Evolutionary conservation across 331 rosid genomes (phyloP).

Genomic region (Erythrophleum ivorense): DNA sequence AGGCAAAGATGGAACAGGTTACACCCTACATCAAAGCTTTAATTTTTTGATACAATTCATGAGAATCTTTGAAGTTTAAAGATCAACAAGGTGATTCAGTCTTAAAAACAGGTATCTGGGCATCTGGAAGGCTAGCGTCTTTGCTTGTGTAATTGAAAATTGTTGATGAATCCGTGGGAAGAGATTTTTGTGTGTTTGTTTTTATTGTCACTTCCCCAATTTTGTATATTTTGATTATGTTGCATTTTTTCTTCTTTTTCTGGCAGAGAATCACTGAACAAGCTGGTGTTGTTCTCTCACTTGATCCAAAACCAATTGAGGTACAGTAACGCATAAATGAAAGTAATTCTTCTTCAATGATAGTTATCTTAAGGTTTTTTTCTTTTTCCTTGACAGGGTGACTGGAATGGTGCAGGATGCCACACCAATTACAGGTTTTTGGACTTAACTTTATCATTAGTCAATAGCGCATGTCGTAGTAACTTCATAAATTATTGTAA

Average conservation of each 20-base stretch:
- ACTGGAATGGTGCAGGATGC: conserved; percentile 99
- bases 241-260: conserved; percentile 31
- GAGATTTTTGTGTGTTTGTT: background rate
- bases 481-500: conserved; percentile 8
- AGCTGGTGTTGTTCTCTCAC: conserved; percentile 95
- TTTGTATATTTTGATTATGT: conserved; percentile 24
- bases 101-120: conserved; percentile 3
- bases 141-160: too few species aligned
- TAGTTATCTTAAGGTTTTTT: conserved; percentile 26
- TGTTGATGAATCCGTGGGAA: conserved; percentile 1
- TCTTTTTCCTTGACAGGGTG: conserved; percentile 69
- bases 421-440: conserved; percentile 96
- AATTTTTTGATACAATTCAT: background rate
- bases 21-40: background rate
- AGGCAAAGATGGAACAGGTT: background rate
- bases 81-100: conserved; percentile 7
- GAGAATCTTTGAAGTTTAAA: conserved; percentile 4
- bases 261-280: conserved; percentile 97
- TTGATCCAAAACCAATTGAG: conserved; percentile 98
- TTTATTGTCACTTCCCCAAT: conserved; percentile 24
- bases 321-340: conserved; percentile 44
- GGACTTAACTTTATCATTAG: conserved; percentile 1
- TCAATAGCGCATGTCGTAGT: conserved; percentile 22
- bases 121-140: background rate
- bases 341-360: conserved; percentile 8